These are phyloP conservation scores for Lasiodiplodia hormozganensis DNA, from an alignment of 2,329 filamentous ascomycete species.

Conservation along the genomic window DNA sequence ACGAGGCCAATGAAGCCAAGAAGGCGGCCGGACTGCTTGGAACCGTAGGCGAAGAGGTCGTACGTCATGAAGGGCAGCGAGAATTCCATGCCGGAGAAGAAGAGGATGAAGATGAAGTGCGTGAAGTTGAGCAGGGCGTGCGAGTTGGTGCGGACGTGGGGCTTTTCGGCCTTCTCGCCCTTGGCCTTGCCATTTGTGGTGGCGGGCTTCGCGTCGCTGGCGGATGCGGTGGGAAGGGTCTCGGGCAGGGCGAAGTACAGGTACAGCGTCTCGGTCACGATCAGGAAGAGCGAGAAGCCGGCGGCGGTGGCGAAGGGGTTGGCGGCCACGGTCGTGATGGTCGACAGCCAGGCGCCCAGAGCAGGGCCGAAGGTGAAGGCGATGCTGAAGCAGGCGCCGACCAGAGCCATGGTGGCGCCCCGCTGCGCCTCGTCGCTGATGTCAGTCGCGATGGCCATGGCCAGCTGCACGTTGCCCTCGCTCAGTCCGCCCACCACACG, in stretches of 20 bases:
- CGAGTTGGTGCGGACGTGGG: conserved; percentile 72
- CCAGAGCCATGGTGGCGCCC: conserved; percentile 92
- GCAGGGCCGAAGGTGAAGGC: conserved; percentile 97
- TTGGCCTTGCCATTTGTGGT: conserved; percentile 33
- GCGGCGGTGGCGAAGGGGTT: conserved; percentile 96
- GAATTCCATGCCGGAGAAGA: conserved; percentile 98
- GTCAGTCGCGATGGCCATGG: conserved; percentile 94
- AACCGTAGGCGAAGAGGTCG: conserved; percentile 84
- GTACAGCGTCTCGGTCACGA: conserved; percentile 87
- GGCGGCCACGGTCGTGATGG: conserved; percentile 75
- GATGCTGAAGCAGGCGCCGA: conserved; percentile 95
- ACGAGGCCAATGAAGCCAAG: conserved; percentile 91
- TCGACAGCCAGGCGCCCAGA: conserved; percentile 84
- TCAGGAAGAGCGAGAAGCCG: conserved; percentile 82
- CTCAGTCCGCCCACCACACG: conserved; percentile 90
- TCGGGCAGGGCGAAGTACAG: conserved; percentile 86
- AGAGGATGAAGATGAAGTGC: conserved; percentile 90
- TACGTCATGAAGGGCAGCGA: conserved; percentile 97
- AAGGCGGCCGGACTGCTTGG: conserved; percentile 80
- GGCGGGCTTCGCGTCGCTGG: conserved; percentile 35
- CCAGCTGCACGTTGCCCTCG: conserved; percentile 95
- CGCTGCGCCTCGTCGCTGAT: conserved; percentile 86
- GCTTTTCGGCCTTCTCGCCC: conserved; percentile 21
- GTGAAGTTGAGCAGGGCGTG: conserved; percentile 81
- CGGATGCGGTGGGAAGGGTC: conserved; percentile 70